A percentile compares a stretch with the other conserved stretches of the same genome.
Evolutionary conservation across 169 alveolate species (phyloP).

Genomic region (Eimeria acervulina): DNA sequence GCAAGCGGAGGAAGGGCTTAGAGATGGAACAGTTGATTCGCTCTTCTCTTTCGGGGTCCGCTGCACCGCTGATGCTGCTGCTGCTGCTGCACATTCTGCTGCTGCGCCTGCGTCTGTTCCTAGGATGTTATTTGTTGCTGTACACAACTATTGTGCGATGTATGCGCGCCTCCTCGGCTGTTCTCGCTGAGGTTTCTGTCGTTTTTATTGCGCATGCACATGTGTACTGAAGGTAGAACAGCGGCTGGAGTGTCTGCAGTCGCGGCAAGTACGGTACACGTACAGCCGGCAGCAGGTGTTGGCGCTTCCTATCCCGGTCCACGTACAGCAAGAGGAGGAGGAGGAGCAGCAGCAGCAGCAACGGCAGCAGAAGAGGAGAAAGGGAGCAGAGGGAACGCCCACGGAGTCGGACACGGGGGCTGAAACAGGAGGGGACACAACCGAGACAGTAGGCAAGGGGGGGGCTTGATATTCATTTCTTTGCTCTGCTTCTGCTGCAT

Average conservation of each 20-base stretch:
- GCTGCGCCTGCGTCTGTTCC: neutral
- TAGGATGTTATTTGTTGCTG: neutral
- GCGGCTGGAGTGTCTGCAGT: conserved; percentile 69
- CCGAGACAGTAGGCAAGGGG: conserved; percentile 25
- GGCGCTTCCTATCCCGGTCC: conserved; percentile 75
- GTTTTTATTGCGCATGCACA: neutral
- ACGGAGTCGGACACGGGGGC: conserved; percentile 54
- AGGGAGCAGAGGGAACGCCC: conserved; percentile 68
- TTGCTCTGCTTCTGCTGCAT: neutral
- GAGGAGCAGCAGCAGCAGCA: conserved; percentile 66
- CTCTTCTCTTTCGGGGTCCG: conserved; percentile 81
- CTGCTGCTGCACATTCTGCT: conserved; percentile 20
- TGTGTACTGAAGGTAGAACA: conserved; percentile 79
- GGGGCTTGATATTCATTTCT: neutral
- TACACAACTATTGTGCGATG: neutral
- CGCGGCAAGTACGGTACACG: conserved; percentile 79
- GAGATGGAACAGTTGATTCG: conserved; percentile 25
- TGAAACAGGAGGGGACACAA: conserved; percentile 30
- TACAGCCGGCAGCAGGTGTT: conserved; percentile 77
- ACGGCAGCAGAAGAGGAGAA: conserved; percentile 74
- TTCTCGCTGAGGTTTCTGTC: neutral
- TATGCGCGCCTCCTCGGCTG: neutral
- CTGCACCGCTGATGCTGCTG: neutral
- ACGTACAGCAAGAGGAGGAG: conserved; percentile 61
- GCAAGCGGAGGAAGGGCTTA: conserved; percentile 6